Percentiles rank a stretch among this genome's conserved stretches.
These are phyloP conservation scores for Cordyceps cateniannulata DNA, from an alignment of 2,329 filamentous ascomycete species.

Conservation along the genomic window DNA sequence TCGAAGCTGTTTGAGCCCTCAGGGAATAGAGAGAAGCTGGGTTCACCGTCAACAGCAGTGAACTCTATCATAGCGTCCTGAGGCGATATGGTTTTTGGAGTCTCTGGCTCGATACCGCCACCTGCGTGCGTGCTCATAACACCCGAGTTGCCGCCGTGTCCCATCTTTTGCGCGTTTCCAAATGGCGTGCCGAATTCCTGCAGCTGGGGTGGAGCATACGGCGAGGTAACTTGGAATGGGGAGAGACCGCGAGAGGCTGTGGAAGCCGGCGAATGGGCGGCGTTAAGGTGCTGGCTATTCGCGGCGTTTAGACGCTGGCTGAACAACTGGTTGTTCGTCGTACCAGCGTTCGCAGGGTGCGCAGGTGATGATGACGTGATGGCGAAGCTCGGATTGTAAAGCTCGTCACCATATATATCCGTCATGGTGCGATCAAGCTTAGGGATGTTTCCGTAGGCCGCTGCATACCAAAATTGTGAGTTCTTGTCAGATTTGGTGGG, in stretches of 20 bases:
- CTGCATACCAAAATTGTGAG: constrained; percentile 58
- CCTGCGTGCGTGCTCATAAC: constrained; percentile 35
- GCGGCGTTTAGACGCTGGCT: constrained; percentile 72
- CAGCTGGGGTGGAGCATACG: constrained; percentile 42
- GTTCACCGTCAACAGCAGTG: constrained; percentile 64
- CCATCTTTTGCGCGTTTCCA: constrained; percentile 43
- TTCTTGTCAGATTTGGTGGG: constrained; percentile 21
- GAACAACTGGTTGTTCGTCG: constrained; percentile 54
- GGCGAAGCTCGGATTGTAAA: constrained; percentile 67
- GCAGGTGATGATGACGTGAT: constrained; percentile 50
- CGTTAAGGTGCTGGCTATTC: constrained; percentile 64
- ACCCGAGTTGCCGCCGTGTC: constrained; percentile 56
- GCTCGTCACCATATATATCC: constrained; percentile 75
- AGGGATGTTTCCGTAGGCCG: constrained; percentile 53
- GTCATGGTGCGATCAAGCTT: constrained; percentile 84
- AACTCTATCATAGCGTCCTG: constrained; percentile 89
- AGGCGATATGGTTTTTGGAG: constrained; percentile 85
- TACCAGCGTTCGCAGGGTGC: constrained; percentile 39
- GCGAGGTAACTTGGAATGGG: constrained; percentile 70
- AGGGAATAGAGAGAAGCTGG: constrained; percentile 68
- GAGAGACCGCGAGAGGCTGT: constrained; percentile 60
- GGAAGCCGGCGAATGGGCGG: constrained; percentile 44
- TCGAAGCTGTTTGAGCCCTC: constrained; percentile 45
- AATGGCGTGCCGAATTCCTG: constrained; percentile 36
- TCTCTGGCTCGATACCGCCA: constrained; percentile 37